Evolutionary conservation across 2,329 filamentous ascomycete genomes (phyloP), one percentile per base, ranked within the genome.

Genomic region (Calonectria pauciramosa): DNA sequence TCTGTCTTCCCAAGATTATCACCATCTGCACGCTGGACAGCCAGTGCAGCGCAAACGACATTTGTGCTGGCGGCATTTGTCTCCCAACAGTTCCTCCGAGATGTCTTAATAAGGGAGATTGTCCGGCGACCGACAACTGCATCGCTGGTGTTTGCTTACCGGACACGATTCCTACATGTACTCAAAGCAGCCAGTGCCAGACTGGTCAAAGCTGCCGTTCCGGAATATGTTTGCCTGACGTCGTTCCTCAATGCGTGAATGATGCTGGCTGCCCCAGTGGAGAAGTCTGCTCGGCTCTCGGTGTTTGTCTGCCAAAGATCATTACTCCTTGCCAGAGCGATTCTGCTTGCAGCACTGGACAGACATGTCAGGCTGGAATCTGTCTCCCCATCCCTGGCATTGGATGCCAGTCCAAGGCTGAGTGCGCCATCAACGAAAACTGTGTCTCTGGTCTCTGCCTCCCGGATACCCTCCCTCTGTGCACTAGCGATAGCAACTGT

Each of bases 391-490:
- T 20, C n/a, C 10, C 52, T 2, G 23, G 34, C 63, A 8, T 49
- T 2, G 32, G 34, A 18, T 72, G 71, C 14, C 14, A 26, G 36
- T 23, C 7, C 7, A 16, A 34, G 20, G 10, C 44, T 2, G 71
- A 65, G 1, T 72, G 71, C 11, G 23, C 18, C 2, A 4, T 0
- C 7, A 49, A 0, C 4, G 20, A 69, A 1, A 64, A 64, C 18
- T 72, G 71, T 9, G 65, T 68, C 2, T 9, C 44, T 23, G 71
- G 71, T 13, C 34, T 73, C 3, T 73, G 71, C 32, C 20, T 73
- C 8, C 71, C 71, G 0, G 20, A 52, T 23, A 41, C 52, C 10
- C 9, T 73, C 2, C 65, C 65, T 1, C 18, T 44, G 2, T 73
- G 71, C 28, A 69, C 65, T 3, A 32, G 18, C 16, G 56, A 70